A percentile compares a stretch with the other conserved stretches of the same genome.
Evolutionary conservation across 2,329 filamentous ascomycete genomes (phyloP).

Genomic region (Exophiala calicioides): DNA sequence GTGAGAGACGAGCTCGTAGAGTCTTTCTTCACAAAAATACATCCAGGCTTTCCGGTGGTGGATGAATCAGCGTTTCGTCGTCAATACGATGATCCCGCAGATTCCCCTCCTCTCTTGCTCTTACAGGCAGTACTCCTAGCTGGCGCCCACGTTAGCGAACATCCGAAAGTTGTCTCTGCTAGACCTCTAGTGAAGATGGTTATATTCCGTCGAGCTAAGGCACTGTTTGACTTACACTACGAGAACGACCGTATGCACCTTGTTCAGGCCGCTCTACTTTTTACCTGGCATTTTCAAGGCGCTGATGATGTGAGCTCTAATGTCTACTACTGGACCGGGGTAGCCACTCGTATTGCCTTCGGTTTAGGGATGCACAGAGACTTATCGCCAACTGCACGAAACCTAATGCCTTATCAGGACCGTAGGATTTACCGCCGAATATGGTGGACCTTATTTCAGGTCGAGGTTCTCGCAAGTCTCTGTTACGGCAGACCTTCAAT

Average conservation of each 20-base stretch:
- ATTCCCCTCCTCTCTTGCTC: constrained; percentile 51
- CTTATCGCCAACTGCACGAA: constrained; percentile 39
- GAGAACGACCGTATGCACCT: constrained; percentile 57
- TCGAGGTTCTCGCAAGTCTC: constrained; percentile 46
- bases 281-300: constrained; percentile 59
- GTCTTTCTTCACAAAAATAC: constrained; percentile 55
- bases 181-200: constrained; percentile 49
- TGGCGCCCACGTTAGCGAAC: constrained; percentile 52
- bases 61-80: constrained; percentile 56
- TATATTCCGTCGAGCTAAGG: constrained; percentile 57
- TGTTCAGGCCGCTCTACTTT: constrained; percentile 55
- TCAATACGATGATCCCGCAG: constrained; percentile 49
- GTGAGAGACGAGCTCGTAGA: constrained; percentile 47
- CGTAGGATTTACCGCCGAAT: constrained; percentile 47
- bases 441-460: constrained; percentile 48
- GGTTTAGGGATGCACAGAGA: constrained; percentile 58
- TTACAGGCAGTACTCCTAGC: constrained; percentile 55
- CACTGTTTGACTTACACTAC: constrained; percentile 55
- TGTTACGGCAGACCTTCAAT: constrained; percentile 55
- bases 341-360: constrained; percentile 54
- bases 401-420: constrained; percentile 41
- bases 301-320: constrained; percentile 59
- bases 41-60: constrained; percentile 55
- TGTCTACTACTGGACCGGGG: constrained; percentile 56
- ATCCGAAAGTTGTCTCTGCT: constrained; percentile 36